Conservation (phyloP, 768 basidiomycete genomes). For the Leccinum fibrillosum region DNA sequence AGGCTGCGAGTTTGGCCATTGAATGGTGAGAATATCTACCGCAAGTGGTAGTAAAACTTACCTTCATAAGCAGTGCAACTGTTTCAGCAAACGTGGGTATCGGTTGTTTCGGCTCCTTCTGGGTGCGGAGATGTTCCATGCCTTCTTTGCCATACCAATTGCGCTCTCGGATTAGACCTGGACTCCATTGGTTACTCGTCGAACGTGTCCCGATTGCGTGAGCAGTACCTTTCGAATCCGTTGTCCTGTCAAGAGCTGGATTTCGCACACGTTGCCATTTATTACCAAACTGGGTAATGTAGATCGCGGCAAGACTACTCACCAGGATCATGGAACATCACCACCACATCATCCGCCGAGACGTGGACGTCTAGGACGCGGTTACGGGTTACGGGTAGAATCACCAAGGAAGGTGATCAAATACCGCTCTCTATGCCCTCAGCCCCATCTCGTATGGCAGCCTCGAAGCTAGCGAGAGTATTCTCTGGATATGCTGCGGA, state of each 20-base stretch:
- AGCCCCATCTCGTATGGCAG: slow-evolving; percentile 91
- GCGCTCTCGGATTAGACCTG: slow-evolving; percentile 67
- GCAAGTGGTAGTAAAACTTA: slow-evolving; percentile 30
- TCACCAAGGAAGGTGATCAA: slow-evolving; percentile 35
- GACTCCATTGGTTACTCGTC: slow-evolving; percentile 20
- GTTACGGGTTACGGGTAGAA: slow-evolving; percentile 44
- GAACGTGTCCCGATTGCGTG: slow-evolving; percentile 21
- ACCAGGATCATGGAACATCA: slow-evolving; percentile 97
- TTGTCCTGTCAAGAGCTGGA: slow-evolving; percentile 72
- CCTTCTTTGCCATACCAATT: slow-evolving; percentile 68
- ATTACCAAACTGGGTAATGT: slow-evolving; percentile 23
- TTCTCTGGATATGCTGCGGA: slow-evolving; percentile 89
- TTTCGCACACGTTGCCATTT: slow-evolving; percentile 20
- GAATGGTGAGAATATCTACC: slow-evolving; percentile 4
- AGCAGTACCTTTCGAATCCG: slow-evolving; percentile 60
- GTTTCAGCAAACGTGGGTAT: slow-evolving; percentile 93
- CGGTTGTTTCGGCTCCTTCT: slow-evolving; percentile 74
- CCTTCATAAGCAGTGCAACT: slow-evolving; percentile 73
- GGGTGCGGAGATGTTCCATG: slow-evolving; percentile 77
- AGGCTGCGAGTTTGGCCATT: slow-evolving; percentile 39
- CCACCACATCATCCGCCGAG: slow-evolving; percentile 78
- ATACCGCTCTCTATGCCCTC: slow-evolving; percentile 98
- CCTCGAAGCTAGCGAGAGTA: slow-evolving; percentile 91
- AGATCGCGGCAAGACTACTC: slow-evolving; percentile 22
- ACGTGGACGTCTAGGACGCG: slow-evolving; percentile 87